Evolutionary conservation across 495 filamentous ascomycete species (phyloP).

Genomic region (Xylaria palmicola): DNA sequence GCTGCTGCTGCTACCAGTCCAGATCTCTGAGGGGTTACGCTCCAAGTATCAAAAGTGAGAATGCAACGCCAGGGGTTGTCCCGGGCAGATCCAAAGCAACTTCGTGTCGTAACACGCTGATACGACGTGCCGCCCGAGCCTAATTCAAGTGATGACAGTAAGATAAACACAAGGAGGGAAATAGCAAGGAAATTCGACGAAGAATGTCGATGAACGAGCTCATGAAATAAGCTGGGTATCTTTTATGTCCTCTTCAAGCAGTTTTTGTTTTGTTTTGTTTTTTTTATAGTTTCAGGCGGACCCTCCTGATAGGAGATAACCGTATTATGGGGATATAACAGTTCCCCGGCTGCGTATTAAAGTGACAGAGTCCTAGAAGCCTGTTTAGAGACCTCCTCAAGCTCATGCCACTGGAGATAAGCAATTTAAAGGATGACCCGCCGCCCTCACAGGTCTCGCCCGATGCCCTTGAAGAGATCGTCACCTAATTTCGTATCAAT

Average conservation of each 20-base stretch:
- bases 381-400: slow-evolving; percentile 11
- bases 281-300: slow-evolving; percentile 10
- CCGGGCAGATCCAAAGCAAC: neutral
- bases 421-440: neutral
- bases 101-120: slow-evolving; percentile 23
- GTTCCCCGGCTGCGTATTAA: slow-evolving; percentile 21
- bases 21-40: neutral
- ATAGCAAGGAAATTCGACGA: slow-evolving; percentile 21
- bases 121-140: slow-evolving; percentile 11
- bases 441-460: slow-evolving; percentile 24
- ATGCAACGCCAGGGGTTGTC: neutral
- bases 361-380: slow-evolving; percentile 13
- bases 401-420: neutral
- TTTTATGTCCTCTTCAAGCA: slow-evolving; percentile 19
- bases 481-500: slow-evolving; percentile 46
- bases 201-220: slow-evolving; percentile 34
- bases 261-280: too few relatives aligned
- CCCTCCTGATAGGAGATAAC: slow-evolving; percentile 15
- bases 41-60: neutral
- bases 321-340: slow-evolving; percentile 25
- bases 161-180: slow-evolving; percentile 19
- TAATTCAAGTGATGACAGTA: slow-evolving; percentile 11
- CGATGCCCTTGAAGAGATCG: slow-evolving; percentile 62
- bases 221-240: slow-evolving; percentile 36
- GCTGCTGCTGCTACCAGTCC: neutral